A percentile compares a stretch with the other conserved stretches of the same genome.
Conservation (phyloP, 331 rosid species). For the Quercus phellos region DNA sequence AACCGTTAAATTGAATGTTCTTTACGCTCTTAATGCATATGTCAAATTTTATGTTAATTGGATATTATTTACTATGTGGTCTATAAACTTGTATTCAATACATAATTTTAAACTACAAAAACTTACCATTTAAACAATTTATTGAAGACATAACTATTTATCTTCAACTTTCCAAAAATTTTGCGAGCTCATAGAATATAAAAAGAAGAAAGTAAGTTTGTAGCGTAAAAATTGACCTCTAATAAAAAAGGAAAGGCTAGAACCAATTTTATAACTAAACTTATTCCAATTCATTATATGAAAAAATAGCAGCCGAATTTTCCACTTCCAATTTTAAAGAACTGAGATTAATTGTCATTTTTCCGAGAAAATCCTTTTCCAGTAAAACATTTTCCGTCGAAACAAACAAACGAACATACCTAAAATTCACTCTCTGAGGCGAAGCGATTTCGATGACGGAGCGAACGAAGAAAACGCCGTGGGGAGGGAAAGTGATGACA, state of each 20-base stretch:
- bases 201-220: too few species aligned
- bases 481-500: constrained; percentile 87
- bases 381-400: not conserved
- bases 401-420: constrained; percentile 26
- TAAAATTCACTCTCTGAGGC: constrained; percentile 76
- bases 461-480: constrained; percentile 91
- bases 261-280: too few species aligned
- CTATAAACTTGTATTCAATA: rapidly evolving
- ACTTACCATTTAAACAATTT: too few species aligned
- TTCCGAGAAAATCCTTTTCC: too few species aligned
- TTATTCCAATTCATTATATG: not conserved
- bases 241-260: too few species aligned
- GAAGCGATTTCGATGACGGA: constrained; percentile 63
- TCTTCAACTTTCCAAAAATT: too few species aligned
- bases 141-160: rapidly evolving
- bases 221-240: too few species aligned
- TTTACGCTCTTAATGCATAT: rapidly evolving
- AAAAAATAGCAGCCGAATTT: not conserved
- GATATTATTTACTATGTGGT: too few species aligned
- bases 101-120: rapidly evolving
- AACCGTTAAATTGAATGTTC: rapidly evolving
- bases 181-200: too few species aligned
- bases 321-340: not conserved
- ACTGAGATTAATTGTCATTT: too few species aligned
- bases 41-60: rapidly evolving